Percentiles rank a stretch among this genome's conserved stretches.
Evolutionary conservation across 2,329 filamentous ascomycete species (phyloP).

Genomic region (Nemania sp.): DNA sequence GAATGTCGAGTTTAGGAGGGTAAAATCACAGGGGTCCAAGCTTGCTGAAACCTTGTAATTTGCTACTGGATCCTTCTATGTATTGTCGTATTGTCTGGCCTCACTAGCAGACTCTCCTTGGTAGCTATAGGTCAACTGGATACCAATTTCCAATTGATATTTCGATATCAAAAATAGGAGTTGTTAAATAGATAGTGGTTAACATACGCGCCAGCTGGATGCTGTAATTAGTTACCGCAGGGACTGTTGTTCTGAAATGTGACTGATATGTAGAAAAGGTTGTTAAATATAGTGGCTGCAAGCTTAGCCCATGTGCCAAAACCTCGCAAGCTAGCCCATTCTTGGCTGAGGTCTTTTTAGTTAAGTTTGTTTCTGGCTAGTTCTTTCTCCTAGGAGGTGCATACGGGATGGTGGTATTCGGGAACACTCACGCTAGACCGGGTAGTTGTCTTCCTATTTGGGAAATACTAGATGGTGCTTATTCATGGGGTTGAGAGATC

Average conservation of each 20-base stretch:
- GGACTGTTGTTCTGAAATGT: not conserved
- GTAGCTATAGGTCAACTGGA: not conserved
- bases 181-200: not conserved
- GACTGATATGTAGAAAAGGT: not conserved
- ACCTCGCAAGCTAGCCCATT: not conserved
- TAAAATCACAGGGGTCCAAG: not conserved
- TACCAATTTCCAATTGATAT: not conserved
- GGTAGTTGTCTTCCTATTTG: constrained; percentile 14
- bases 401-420: not conserved
- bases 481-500: constrained; percentile 10
- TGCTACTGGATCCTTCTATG: not conserved
- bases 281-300: not conserved
- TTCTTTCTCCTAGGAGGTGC: not conserved
- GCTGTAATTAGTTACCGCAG: not conserved
- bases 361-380: not conserved
- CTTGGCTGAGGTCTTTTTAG: not conserved
- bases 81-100: not conserved
- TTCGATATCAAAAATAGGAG: not conserved
- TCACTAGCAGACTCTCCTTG: not conserved
- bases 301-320: not conserved
- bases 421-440: not conserved
- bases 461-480: constrained; percentile 16
- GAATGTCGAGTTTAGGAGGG: not conserved
- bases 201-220: not conserved
- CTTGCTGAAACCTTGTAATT: not conserved